Percentiles rank a stretch among this genome's conserved stretches.
Conservation (phyloP, 2,329 filamentous ascomycete genomes). For the Thermothelomyces thermophilus region DNA sequence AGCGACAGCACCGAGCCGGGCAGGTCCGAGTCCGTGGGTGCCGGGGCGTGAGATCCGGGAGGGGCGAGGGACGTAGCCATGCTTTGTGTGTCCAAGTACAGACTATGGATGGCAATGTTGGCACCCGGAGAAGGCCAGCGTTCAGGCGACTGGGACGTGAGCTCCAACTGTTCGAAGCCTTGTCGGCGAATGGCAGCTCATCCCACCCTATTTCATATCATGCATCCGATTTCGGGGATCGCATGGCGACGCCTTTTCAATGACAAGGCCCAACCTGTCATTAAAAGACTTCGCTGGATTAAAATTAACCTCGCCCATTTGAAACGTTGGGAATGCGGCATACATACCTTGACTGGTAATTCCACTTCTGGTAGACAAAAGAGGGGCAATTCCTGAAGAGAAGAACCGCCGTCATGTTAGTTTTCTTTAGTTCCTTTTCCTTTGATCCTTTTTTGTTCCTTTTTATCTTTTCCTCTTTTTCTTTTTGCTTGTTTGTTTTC, state of each 20-base stretch:
- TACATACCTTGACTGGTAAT: too few species aligned
- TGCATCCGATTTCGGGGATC: not conserved
- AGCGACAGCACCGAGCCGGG: constrained; percentile 8
- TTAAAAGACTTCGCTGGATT: not conserved
- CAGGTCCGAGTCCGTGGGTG: not conserved
- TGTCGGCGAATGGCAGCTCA: not conserved
- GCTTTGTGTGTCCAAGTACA: not conserved
- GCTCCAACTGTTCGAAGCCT: not conserved
- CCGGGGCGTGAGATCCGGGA: not conserved
- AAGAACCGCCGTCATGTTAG: too few species aligned
- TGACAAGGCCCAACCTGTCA: not conserved
- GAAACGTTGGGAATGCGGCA: too few species aligned
- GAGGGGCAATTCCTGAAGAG: too few species aligned
- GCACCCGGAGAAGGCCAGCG: too few species aligned
- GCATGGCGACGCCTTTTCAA: not conserved
- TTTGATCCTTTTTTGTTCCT: too few species aligned
- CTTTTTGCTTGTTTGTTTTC: too few species aligned
- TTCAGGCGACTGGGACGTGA: not conserved
- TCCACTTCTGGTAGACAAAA: too few species aligned
- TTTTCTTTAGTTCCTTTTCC: too few species aligned
- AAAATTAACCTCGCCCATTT: not conserved
- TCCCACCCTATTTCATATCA: not conserved
- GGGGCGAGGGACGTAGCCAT: not conserved
- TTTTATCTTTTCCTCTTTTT: too few species aligned
- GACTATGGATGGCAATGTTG: too few species aligned